A percentile compares a stretch with the other conserved stretches of the same genome.
phyloP scores from a whole-genome alignment of 768 basidiomycete genomes.

The Tubosaeta sp. region DNA sequence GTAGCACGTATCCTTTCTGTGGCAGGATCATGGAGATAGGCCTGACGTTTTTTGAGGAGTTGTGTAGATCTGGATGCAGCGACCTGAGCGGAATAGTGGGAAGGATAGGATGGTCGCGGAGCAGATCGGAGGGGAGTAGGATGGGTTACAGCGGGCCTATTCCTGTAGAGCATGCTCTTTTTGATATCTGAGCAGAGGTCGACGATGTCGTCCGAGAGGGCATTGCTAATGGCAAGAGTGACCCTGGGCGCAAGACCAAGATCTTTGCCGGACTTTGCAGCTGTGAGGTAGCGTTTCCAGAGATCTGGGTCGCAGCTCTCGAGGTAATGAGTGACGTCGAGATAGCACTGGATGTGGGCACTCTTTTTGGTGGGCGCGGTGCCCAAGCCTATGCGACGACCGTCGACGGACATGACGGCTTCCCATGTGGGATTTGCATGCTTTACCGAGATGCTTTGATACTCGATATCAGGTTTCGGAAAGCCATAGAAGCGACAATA shows the following conservation, averaged over 20 bases:
- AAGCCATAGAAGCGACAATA: constrained; percentile 82
- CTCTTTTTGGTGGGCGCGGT: constrained; percentile 62
- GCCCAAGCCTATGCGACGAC: constrained; percentile 80
- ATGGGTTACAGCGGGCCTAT: constrained; percentile 43
- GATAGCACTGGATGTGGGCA: constrained; percentile 68
- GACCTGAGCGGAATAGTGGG: constrained; percentile 27
- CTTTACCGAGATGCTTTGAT: constrained; percentile 32
- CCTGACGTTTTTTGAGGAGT: constrained; percentile 49
- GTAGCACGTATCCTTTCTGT: constrained; percentile 64
- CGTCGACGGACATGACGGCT: constrained; percentile 71
- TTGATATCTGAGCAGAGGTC: constrained; percentile 67
- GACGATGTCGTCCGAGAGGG: constrained; percentile 64
- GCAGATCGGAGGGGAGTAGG: constrained; percentile 1
- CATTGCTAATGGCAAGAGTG: constrained; percentile 56
- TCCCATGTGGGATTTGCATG: constrained; percentile 48
- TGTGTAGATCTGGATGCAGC: constrained; percentile 52
- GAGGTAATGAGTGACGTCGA: constrained; percentile 86
- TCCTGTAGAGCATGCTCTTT: constrained; percentile 59
- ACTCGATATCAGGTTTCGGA: constrained; percentile 65
- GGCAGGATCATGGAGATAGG: constrained; percentile 57
- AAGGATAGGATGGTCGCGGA: constrained; percentile 18
- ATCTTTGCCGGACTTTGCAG: constrained; percentile 59
- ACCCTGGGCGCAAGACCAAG: constrained; percentile 71
- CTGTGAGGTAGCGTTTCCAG: constrained; percentile 68
- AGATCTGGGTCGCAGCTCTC: constrained; percentile 77